Evolutionary conservation across 257 asterid genomes (phyloP), one percentile per base, ranked within the genome.

Genomic region (Forsythia viridissima): DNA sequence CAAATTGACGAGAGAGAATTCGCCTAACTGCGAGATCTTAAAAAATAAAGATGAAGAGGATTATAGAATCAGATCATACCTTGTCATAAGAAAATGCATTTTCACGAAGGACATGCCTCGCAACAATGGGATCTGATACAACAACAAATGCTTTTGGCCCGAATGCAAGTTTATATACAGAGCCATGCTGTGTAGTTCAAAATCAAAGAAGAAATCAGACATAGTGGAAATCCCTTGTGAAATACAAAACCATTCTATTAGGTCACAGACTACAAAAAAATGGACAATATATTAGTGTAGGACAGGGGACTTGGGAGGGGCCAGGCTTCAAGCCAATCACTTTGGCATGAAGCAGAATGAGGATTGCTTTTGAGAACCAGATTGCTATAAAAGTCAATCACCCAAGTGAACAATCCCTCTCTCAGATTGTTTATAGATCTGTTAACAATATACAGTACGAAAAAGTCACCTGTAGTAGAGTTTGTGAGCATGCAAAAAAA

Each of bases 131-230:
- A 85, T 95, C 99, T 11, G 99, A 95, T 77, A 95, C 96, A 69
- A 95, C 98, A 75, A 95, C 86, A 81, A 95, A 95, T 74, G 97
- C 97, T 81, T 95, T 95, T 59, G 99, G 99, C 82, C 98, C 99
- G 81, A 93, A 95, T 84, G 99, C 99, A 87, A 95, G 98, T 85
- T 90, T 92, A 81, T 93, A 95, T 30, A 95, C 96, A 3, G 97
- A 83, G 66, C 99, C 99, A 86, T 95, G 92, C 98, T 95, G 97
- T 82, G 75, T 61, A 84, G 34, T 68, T 76, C 77, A 73, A 82
- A 79, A 79, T 37, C 59, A 79, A 30, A 77, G 71, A 43, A 63
- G 68, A 48, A 80, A 79, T 74, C 73, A 77, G 68, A 70, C 59
- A 69, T 66, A 78, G 57, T 51, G 24, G 68, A 74, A 51, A 70